These are phyloP conservation scores for Apiospora rasikravindrae DNA, from an alignment of 2,329 filamentous ascomycete genomes.

Conservation along the genomic window DNA sequence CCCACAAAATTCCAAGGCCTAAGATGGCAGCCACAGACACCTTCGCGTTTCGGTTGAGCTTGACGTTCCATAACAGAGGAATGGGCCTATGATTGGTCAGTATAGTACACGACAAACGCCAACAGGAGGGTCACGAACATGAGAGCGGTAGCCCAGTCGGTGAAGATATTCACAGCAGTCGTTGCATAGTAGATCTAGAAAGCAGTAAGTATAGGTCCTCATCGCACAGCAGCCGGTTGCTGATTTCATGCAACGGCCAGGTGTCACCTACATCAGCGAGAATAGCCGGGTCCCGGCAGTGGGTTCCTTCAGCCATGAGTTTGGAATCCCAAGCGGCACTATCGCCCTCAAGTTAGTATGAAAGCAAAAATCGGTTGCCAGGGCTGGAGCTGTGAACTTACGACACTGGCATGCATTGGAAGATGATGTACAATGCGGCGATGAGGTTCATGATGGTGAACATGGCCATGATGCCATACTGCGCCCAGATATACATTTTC, in stretches of 20 bases:
- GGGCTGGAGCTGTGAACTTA: neutral
- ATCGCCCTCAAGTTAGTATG: neutral
- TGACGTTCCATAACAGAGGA: conserved; percentile 30
- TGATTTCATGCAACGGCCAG: neutral
- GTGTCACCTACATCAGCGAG: conserved; percentile 22
- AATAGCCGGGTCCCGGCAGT: conserved; percentile 25
- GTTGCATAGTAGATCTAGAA: conserved; percentile 29
- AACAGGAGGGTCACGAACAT: conserved; percentile 18
- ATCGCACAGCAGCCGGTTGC: no score
- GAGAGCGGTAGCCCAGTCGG: conserved; percentile 28
- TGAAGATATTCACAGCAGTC: conserved; percentile 30
- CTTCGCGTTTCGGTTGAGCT: conserved; percentile 29
- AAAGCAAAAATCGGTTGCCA: neutral
- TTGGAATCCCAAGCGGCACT: conserved; percentile 27
- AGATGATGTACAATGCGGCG: conserved; percentile 30
- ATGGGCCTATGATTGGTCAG: conserved; percentile 24
- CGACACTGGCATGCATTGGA: conserved; percentile 27
- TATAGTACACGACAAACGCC: neutral
- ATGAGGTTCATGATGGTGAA: conserved; percentile 29
- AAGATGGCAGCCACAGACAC: conserved; percentile 28
- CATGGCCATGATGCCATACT: conserved; percentile 27
- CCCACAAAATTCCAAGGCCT: conserved; percentile 28
- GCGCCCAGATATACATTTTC: conserved; percentile 21
- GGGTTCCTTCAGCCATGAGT: conserved; percentile 20
- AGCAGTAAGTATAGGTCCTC: neutral